Conservation (phyloP, 78 protist species). For the Dictyostelium intermedium region DNA sequence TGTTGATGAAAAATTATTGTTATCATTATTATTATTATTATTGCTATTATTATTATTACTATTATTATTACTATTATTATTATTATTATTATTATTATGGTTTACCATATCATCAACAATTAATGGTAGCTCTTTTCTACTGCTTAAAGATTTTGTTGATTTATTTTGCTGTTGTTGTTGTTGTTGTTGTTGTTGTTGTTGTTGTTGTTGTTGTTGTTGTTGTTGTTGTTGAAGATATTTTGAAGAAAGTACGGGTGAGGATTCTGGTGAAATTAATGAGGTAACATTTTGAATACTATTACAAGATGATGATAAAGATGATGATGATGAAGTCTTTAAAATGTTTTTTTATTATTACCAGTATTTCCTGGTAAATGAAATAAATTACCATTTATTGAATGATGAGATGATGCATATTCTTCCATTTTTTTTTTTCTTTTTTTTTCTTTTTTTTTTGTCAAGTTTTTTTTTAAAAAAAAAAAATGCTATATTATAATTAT, state of each 20-base stretch:
- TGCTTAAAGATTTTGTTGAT: neutral
- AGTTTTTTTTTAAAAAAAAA: neutral
- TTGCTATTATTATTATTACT: neutral
- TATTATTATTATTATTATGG: neutral
- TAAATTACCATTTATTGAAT: neutral
- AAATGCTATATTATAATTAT: neutral
- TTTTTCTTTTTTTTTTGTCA: neutral
- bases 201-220: neutral
- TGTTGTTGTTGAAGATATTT: neutral
- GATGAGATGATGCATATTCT: neutral
- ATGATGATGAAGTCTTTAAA: neutral
- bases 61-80: neutral
- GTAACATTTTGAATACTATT: slow-evolving; percentile 18
- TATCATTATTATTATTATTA: neutral
- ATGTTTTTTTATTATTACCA: neutral
- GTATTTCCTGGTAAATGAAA: neutral
- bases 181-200: neutral
- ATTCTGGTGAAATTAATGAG: slow-evolving; percentile 51
- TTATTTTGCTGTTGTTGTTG: neutral
- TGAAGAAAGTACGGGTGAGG: slow-evolving; percentile 9
- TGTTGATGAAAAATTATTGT: neutral
- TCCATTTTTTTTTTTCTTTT: neutral
- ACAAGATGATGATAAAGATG: neutral
- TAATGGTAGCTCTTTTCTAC: neutral
- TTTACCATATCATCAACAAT: neutral